phyloP scores from a whole-genome alignment of 2,329 filamentous ascomycete genomes.

The Ascochyta rabiei region DNA sequence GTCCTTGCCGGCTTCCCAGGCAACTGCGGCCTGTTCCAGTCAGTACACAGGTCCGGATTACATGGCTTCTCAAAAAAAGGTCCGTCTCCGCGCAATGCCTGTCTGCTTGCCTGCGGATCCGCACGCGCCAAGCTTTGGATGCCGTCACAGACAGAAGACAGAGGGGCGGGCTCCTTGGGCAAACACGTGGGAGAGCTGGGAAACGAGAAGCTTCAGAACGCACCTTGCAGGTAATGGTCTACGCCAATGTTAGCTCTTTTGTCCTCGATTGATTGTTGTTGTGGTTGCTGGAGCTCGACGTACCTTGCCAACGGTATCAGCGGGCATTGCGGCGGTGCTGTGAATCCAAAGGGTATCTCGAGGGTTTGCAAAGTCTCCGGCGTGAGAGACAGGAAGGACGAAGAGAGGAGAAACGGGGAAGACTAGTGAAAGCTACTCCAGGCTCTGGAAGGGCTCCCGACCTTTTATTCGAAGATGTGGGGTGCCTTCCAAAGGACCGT shows the following conservation, averaged over 20 bases:
- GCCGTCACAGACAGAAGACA: conserved; percentile 9
- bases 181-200: conserved; percentile 70
- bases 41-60: conserved; percentile 19
- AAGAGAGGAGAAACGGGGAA: conserved; percentile 16
- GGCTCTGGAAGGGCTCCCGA: conserved; percentile 28
- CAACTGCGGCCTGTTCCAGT: conserved; percentile 75
- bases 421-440: conserved; percentile 17
- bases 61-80: neutral
- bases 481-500: conserved; percentile 24
- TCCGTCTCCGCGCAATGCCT: conserved; percentile 6
- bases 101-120: conserved; percentile 33
- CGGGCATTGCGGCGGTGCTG: conserved; percentile 14
- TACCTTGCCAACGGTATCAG: conserved; percentile 18
- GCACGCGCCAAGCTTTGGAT: conserved; percentile 27
- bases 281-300: conserved; percentile 3
- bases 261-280: neutral
- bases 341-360: conserved; percentile 24
- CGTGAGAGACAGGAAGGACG: conserved; percentile 11
- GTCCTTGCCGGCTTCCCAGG: conserved; percentile 94
- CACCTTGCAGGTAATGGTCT: conserved; percentile 90
- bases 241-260: conserved; percentile 16
- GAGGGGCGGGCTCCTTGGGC: conserved; percentile 17
- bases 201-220: conserved; percentile 3
- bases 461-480: conserved; percentile 32
- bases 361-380: conserved; percentile 3